Percentiles rank a stretch among this genome's conserved stretches.
Evolutionary conservation across 2,329 filamentous ascomycete genomes (phyloP).

Genomic region (Penicillium sp.): DNA sequence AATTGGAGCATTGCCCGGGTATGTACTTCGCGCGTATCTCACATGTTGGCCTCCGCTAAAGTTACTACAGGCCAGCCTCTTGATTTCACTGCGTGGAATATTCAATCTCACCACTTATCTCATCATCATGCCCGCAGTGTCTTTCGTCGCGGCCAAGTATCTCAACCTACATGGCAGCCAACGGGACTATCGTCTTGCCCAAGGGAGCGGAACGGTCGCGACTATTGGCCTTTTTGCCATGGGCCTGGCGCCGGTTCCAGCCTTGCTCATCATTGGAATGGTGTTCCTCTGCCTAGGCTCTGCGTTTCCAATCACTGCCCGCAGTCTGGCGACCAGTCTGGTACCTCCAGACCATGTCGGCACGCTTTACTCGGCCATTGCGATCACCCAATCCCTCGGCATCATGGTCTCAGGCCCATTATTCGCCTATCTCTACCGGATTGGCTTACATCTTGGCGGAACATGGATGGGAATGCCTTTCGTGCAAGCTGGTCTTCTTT

Average conservation of each 20-base stretch:
- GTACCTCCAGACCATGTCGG: slow-evolving; percentile 30
- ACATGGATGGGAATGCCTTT: slow-evolving; percentile 34
- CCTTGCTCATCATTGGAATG: slow-evolving; percentile 24
- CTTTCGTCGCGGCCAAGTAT: slow-evolving; percentile 17
- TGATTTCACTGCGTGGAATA: slow-evolving; percentile 31
- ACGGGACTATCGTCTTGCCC: slow-evolving; percentile 27
- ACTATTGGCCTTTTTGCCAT: slow-evolving; percentile 25
- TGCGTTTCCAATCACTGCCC: slow-evolving; percentile 24
- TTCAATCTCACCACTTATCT: slow-evolving; percentile 26
- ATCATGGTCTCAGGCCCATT: slow-evolving; percentile 29
- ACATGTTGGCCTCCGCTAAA: neutral
- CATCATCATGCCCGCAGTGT: slow-evolving; percentile 26
- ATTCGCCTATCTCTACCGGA: slow-evolving; percentile 30
- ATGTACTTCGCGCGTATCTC: neutral
- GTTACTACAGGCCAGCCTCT: slow-evolving; percentile 27
- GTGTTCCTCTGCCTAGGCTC: slow-evolving; percentile 30
- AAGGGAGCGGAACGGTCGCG: slow-evolving; percentile 22
- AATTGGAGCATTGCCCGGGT: slow-evolving; percentile 33
- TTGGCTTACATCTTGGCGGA: slow-evolving; percentile 30
- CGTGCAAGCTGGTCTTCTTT: slow-evolving; percentile 26
- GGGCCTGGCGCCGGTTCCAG: slow-evolving; percentile 19
- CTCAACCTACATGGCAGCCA: slow-evolving; percentile 22
- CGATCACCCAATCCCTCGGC: slow-evolving; percentile 26
- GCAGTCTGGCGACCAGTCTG: slow-evolving; percentile 32
- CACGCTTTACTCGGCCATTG: slow-evolving; percentile 32